phyloP scores from a whole-genome alignment of 202 grass and related monocot species.

The Hordeum pubiflorum region DNA sequence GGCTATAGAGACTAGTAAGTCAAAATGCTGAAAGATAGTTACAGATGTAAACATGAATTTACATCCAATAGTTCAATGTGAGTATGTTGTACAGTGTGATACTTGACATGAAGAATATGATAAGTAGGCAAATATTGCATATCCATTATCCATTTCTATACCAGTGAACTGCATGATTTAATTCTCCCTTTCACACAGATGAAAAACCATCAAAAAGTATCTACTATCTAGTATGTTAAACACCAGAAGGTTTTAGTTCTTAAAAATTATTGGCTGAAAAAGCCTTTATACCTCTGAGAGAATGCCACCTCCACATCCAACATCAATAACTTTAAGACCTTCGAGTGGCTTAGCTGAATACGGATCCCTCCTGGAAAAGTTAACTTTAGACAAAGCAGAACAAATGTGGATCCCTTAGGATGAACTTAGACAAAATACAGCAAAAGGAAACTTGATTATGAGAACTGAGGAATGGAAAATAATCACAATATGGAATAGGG shows the following conservation, averaged over 20 bases:
- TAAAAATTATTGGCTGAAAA: background rate
- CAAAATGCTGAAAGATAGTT: slow-evolving; percentile 12
- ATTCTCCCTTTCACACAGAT: background rate
- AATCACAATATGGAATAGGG: background rate
- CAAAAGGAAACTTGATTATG: background rate
- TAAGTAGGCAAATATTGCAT: background rate
- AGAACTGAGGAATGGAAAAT: background rate
- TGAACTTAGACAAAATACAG: background rate
- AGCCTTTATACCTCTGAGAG: slow-evolving; percentile 66
- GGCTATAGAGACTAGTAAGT: background rate
- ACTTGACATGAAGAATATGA: background rate
- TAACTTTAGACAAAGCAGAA: background rate
- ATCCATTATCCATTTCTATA: slow-evolving; percentile 4
- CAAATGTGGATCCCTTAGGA: background rate
- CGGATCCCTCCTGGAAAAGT: slow-evolving; percentile 60
- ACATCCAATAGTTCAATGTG: background rate
- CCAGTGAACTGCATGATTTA: background rate
- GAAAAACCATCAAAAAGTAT: background rate
- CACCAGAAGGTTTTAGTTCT: background rate
- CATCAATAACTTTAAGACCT: slow-evolving; percentile 90
- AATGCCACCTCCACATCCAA: slow-evolving; percentile 98
- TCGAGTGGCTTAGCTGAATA: slow-evolving; percentile 74
- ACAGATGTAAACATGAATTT: background rate
- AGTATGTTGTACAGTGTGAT: background rate
- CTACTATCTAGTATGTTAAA: background rate